phyloP scores from a whole-genome alignment of 768 basidiomycete genomes.

The Obba rivulosa region DNA sequence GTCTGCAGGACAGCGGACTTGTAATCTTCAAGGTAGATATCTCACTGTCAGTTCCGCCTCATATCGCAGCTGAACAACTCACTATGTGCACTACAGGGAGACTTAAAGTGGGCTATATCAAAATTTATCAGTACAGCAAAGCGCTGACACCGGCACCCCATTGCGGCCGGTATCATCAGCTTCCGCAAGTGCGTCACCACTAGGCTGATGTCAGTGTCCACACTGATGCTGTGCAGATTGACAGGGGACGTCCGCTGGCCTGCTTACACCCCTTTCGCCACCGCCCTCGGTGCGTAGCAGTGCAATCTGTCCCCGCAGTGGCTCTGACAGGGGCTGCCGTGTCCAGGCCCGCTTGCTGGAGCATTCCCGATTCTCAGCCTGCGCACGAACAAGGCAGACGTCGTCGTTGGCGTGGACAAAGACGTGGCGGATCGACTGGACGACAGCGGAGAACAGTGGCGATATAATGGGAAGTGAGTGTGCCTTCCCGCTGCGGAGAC shows the following conservation, averaged over 20 bases:
- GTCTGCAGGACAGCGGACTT: slow-evolving; percentile 51
- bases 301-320: background rate
- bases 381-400: slow-evolving; percentile 94
- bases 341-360: slow-evolving; percentile 68
- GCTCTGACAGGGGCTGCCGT: background rate
- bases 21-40: slow-evolving; percentile 76
- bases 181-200: slow-evolving; percentile 70
- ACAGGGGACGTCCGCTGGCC: slow-evolving; percentile 90
- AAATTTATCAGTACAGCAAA: background rate
- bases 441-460: slow-evolving; percentile 62
- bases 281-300: slow-evolving; percentile 55
- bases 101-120: background rate
- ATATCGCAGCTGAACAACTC: slow-evolving; percentile 42
- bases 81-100: background rate
- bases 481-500: background rate
- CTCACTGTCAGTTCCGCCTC: slow-evolving; percentile 67
- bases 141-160: background rate
- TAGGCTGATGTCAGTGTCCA: background rate
- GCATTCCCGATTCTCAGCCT: slow-evolving; percentile 79
- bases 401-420: slow-evolving; percentile 74
- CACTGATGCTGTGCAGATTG: slow-evolving; percentile 44
- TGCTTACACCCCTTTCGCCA: slow-evolving; percentile 64
- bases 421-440: slow-evolving; percentile 68
- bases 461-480: slow-evolving; percentile 72
- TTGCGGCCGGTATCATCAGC: slow-evolving; percentile 28